Evolutionary conservation across 441 rosid genomes (phyloP).

Genomic region (Adansonia grandidieri): DNA sequence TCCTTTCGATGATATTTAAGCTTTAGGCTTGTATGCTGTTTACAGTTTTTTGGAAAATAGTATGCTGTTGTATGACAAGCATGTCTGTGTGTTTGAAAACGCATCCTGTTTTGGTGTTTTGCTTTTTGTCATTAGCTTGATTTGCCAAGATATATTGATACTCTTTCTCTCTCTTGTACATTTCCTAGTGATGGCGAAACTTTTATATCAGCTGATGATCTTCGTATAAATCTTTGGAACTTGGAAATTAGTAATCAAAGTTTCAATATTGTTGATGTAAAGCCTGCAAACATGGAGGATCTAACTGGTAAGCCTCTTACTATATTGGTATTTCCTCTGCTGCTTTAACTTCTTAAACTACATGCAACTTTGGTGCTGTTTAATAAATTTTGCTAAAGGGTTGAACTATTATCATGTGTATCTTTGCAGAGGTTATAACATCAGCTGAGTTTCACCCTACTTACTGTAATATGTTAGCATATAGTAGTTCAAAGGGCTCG

Average conservation of each 20-base stretch:
- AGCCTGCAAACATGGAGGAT: constrained; percentile 98
- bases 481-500: constrained; percentile 98
- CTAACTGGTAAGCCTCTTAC: constrained; percentile 67
- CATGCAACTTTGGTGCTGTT: not conserved
- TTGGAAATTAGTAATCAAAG: constrained; percentile 94
- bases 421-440: constrained; percentile 92
- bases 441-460: constrained; percentile 97
- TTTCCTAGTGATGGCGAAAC: constrained; percentile 88
- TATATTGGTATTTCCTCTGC: not conserved
- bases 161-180: not conserved
- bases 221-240: constrained; percentile 96
- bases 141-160: not conserved
- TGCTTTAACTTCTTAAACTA: not conserved
- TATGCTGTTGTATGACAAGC: constrained; percentile 13
- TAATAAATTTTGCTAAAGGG: not conserved
- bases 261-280: constrained; percentile 94
- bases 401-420: not conserved
- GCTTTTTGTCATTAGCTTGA: constrained; percentile 16
- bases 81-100: not conserved
- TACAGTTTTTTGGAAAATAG: not conserved
- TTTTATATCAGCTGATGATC: constrained; percentile 93
- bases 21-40: not conserved
- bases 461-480: constrained; percentile 87
- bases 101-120: constrained; percentile 10
- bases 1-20: not conserved